Evolutionary conservation across 2,329 filamentous ascomycete species (phyloP).

Genomic region (Botrytis pseudocinerea): DNA sequence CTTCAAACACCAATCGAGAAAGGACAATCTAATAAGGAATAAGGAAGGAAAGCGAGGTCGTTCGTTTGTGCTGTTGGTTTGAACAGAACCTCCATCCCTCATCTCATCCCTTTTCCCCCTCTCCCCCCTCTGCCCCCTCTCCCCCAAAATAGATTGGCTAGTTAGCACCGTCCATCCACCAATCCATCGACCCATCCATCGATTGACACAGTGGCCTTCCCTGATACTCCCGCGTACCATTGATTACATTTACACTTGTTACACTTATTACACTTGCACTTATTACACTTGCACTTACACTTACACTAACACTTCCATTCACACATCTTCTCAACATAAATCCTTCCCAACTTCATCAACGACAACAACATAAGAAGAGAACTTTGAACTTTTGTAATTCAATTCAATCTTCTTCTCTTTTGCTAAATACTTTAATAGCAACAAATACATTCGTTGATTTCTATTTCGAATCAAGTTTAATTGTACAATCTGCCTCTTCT

Average conservation of each 20-base stretch:
- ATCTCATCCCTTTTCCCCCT: neutral
- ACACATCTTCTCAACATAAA: neutral
- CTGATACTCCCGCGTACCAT: neutral
- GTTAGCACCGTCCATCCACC: neutral
- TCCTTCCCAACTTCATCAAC: neutral
- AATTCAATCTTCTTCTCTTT: neutral
- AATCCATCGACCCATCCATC: neutral
- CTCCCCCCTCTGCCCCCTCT: too few relatives aligned
- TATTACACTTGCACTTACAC: neutral
- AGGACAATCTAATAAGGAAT: too few relatives aligned
- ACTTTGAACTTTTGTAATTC: neutral
- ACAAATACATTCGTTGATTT: constrained; percentile 11
- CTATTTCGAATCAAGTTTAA: constrained; percentile 9
- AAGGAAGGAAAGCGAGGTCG: too few relatives aligned
- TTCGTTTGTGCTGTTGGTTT: too few relatives aligned
- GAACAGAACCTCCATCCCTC: too few relatives aligned
- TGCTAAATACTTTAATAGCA: constrained; percentile 15
- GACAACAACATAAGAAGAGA: neutral
- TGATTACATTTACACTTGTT: neutral
- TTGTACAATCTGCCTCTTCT: neutral
- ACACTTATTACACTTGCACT: neutral
- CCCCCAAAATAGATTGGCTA: neutral
- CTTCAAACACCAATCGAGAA: too few relatives aligned
- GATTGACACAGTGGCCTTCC: constrained; percentile 13
- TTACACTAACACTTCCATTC: neutral